Evolutionary conservation across 176 grass and related monocot species (phyloP).

Genomic region (Oryza meridionalis): DNA sequence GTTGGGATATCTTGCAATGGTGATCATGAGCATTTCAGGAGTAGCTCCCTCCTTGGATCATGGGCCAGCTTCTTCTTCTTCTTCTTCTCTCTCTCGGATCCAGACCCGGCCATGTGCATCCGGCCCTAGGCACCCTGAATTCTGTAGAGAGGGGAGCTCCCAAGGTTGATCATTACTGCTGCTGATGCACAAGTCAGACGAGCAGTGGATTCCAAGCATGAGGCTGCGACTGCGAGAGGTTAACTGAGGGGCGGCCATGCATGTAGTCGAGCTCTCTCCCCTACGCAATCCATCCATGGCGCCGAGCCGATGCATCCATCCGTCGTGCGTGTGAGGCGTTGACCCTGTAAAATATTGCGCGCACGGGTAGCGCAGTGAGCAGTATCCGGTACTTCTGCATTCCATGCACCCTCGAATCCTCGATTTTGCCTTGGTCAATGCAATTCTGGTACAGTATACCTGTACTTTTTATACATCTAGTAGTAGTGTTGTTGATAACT

Average conservation of each 20-base stretch:
- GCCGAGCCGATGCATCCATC: neutral
- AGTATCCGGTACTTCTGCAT: conserved; percentile 12
- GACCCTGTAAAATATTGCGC: conserved; percentile 46
- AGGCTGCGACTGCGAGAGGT: too few species aligned
- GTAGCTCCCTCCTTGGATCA: conserved; percentile 50
- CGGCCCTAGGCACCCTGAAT: conserved; percentile 42
- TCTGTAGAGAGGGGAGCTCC: conserved; percentile 39
- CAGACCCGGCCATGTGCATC: conserved; percentile 48
- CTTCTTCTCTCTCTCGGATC: conserved; percentile 38
- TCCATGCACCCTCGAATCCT: neutral
- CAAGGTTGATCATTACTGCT: conserved; percentile 49
- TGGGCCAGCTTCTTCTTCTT: conserved; percentile 33
- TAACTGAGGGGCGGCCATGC: conserved; percentile 11
- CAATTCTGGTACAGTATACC: conserved; percentile 6
- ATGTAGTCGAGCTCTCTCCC: conserved; percentile 17
- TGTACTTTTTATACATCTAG: neutral
- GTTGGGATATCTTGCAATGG: conserved; percentile 21
- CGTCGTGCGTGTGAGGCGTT: conserved; percentile 15
- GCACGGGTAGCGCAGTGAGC: conserved; percentile 30
- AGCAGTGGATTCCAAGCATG: conserved; percentile 40
- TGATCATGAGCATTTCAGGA: conserved; percentile 9
- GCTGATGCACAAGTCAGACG: neutral
- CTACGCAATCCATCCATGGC: conserved; percentile 40
- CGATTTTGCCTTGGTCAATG: conserved; percentile 50
- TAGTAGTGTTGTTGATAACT: neutral